These are phyloP conservation scores for Didymella arachidicola DNA, from an alignment of 2,329 filamentous ascomycete species.

Conservation along the genomic window DNA sequence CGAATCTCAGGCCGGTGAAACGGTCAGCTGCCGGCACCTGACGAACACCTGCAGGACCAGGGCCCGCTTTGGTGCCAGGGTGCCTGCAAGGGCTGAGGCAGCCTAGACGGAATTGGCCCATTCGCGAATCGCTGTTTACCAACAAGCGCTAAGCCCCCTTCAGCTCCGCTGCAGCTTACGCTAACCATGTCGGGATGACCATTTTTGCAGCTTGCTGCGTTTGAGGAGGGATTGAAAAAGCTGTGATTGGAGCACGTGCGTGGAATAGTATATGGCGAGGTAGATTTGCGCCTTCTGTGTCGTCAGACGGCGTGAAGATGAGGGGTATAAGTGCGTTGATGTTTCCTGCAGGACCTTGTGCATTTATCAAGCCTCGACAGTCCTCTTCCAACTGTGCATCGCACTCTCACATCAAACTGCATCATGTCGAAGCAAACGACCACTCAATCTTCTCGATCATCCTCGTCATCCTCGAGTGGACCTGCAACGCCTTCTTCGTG, in stretches of 20 bases:
- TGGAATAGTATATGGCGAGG: neutral
- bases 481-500: constrained; percentile 3
- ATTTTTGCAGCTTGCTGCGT: constrained; percentile 3
- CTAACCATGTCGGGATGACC: constrained; percentile 8
- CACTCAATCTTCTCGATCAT: neutral
- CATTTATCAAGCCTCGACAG: neutral
- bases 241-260: constrained; percentile 6
- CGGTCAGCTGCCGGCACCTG: constrained; percentile 17
- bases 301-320: neutral
- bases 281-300: neutral
- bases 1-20: constrained; percentile 7
- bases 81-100: constrained; percentile 9
- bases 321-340: constrained; percentile 5
- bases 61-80: constrained; percentile 5
- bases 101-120: neutral
- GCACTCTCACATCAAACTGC: too few species aligned
- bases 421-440: constrained; percentile 3
- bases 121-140: constrained; percentile 1
- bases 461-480: neutral
- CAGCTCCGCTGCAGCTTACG: constrained; percentile 1
- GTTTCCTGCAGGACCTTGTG: neutral
- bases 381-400: neutral
- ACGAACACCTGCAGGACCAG: constrained; percentile 6
- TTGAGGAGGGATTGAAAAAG: neutral
- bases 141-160: constrained; percentile 10